Base-by-base conservation (phyloP, 345 rosid species). In the Acer saccharum region DNA sequence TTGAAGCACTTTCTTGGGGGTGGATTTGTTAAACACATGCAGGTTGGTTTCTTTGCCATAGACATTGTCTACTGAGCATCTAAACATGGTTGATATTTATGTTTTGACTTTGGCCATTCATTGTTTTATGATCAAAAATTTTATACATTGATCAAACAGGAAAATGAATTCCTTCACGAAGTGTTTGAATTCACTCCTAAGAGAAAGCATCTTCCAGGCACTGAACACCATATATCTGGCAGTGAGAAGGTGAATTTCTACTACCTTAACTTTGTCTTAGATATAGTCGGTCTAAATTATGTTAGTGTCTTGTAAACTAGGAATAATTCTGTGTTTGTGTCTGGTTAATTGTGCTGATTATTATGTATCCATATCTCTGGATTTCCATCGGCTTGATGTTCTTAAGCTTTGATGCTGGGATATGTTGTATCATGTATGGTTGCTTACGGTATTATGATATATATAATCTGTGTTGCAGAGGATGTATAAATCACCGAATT, bases 21-120 rank as follows among this genome's bases (percentile, higher is more conserved):
- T 65, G 99, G 99, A 6, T 96, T 96, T 83, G 88, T 87, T 29
- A 96, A 88, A 84, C 99, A 96, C 86, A 90, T 96, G 95, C 97
- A 89, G 97, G 99, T 95, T 71, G 44, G 91, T 75, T 64, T 43
- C 72, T 65, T 74, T 80, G 3, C 35, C 57, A 8, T 20, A 9
- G 35, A 17, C 23, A 32, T 66, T 20, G 32, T 17, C 14, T 16
- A 2, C 14, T 43, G n/a, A 52, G 13, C 27, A n/a, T 58, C n/a
- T 41, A 17, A 29, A 21, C 29, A 32, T 69, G 46, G 2, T 75
- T 65, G 14, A 29, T 52, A 16, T 0, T 35, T 64, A 9, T 43
- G 43, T 68, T 6, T 81, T 17, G 18, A 0, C 67, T 20, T 41
- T 32, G 61, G 17, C n/a, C 29, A 9, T 43, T 10, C 14, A 13